phyloP scores from a whole-genome alignment of 2,329 filamentous ascomycete genomes.

The Stagonosporopsis tanaceti region DNA sequence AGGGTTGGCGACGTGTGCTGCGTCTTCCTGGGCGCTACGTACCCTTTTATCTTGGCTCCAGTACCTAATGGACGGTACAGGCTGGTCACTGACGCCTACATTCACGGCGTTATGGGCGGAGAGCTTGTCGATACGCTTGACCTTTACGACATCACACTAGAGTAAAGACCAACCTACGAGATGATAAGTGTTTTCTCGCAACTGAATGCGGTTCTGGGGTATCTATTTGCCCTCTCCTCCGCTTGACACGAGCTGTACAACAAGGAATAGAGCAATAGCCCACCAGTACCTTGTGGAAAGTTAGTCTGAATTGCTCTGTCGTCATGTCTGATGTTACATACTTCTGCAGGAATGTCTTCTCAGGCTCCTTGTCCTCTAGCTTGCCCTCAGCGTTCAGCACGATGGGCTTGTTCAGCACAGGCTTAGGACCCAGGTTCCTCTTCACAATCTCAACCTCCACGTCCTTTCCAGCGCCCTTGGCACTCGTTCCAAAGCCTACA shows the following conservation, averaged over 20 bases:
- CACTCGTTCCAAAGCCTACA: conserved; percentile 53
- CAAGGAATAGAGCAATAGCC: conserved; percentile 57
- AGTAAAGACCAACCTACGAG: background rate
- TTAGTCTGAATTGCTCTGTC: conserved; percentile 19
- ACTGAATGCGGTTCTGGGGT: background rate
- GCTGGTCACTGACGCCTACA: background rate
- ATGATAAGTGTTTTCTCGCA: background rate
- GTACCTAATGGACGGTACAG: background rate
- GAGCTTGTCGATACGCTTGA: conserved; percentile 2
- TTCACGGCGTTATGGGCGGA: background rate
- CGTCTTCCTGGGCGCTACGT: background rate
- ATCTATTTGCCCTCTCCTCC: conserved; percentile 43
- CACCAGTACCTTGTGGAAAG: conserved; percentile 57
- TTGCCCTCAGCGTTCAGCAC: conserved; percentile 64
- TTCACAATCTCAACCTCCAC: conserved; percentile 54
- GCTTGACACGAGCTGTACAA: conserved; percentile 56
- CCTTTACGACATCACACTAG: background rate
- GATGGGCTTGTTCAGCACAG: conserved; percentile 61
- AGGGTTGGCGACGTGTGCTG: background rate
- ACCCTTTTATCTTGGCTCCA: background rate
- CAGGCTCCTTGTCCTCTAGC: conserved; percentile 55
- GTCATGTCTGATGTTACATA: conserved; percentile 38
- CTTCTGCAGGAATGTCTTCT: conserved; percentile 62
- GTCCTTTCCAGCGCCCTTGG: conserved; percentile 43
- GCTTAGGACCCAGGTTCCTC: conserved; percentile 51